phyloP scores from a whole-genome alignment of 2,329 filamentous ascomycete genomes.

The Cryphonectria naterciae region DNA sequence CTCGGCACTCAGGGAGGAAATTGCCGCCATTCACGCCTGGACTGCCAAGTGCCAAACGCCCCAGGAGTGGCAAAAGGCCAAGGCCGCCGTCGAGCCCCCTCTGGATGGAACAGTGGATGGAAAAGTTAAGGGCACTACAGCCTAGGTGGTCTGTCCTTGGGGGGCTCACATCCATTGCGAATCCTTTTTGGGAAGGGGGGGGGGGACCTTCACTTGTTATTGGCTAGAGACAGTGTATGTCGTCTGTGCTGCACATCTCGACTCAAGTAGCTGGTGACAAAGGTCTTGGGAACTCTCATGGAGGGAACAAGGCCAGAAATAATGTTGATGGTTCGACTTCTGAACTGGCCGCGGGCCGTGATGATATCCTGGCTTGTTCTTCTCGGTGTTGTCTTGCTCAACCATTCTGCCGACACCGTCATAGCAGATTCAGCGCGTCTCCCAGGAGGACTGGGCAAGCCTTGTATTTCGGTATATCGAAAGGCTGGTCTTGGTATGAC shows the following conservation, averaged over 20 bases:
- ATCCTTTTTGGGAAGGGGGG: neutral
- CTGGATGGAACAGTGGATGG: constrained; percentile 50
- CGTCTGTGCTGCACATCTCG: neutral
- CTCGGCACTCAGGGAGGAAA: constrained; percentile 79
- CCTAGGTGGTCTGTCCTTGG: constrained; percentile 7
- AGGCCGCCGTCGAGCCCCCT: constrained; percentile 43
- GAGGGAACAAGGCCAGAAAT: neutral
- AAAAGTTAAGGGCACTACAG: constrained; percentile 43
- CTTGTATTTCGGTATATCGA: neutral
- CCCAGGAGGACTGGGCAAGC: fast-evolving
- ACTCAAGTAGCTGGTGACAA: neutral
- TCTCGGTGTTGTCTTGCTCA: neutral
- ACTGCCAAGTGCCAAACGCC: constrained; percentile 92
- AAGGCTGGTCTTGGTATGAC: neutral
- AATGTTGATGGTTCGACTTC: neutral
- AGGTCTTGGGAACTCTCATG: neutral
- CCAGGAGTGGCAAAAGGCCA: constrained; percentile 80
- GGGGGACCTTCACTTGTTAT: neutral
- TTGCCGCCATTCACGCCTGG: constrained; percentile 92
- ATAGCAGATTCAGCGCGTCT: neutral
- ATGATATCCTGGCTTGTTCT: neutral
- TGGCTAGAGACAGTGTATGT: neutral
- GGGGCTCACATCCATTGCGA: neutral
- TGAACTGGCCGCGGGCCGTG: neutral
- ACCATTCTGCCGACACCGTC: neutral